Base-by-base conservation (phyloP, 192 early-diverging fungal species). In the Rhizophagus sp. region DNA sequence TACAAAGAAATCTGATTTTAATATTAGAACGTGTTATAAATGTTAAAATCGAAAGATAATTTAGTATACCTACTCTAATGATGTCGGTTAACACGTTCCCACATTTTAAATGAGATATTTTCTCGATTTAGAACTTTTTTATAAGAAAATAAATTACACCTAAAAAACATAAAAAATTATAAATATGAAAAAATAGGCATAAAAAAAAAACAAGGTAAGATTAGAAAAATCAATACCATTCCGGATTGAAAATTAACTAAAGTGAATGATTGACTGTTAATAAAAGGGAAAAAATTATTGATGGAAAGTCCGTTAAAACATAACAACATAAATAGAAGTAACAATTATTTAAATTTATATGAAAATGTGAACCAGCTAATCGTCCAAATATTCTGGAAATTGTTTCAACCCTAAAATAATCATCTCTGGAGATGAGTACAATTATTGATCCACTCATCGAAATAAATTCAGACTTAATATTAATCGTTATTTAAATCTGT, bases 71-170 rank as follows among this genome's bases (percentile, higher is more conserved):
- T 93, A 88, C 62, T 92, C 92, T 77, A 97, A 81, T 7, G 97
- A 97, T 76, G 30, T 94, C 82, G 11, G 93, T 92, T 91, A 65
- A 96, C 88, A 81, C 87, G 85, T 82, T 99, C 95, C 97, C 97
- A 98, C 90, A 97, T 90, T 83, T 95, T 94, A 39, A 93, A 88
- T 11, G 97, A 97, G 17, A 92, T 94, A 81, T 97, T 96, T 13
- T 97, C n/a, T 71, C 96, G 90, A 84, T 99, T 97, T 30, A 96
- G 93, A 10, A 96, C 97, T 81, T 99, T 99, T 84, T 96, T 91
- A 83, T n/a, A 36, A 95, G 98, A 24, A 99, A 89, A 83, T 95
- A 97, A 81, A 97, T 87, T 80, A 89, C 86, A 44, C 93, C 88
- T 89, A 79, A n/a, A 17, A 5, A 34, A 72, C 34, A 41, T 39